Evolutionary conservation across 306 rosid genomes (phyloP).

Genomic region (Biancaea sappan): DNA sequence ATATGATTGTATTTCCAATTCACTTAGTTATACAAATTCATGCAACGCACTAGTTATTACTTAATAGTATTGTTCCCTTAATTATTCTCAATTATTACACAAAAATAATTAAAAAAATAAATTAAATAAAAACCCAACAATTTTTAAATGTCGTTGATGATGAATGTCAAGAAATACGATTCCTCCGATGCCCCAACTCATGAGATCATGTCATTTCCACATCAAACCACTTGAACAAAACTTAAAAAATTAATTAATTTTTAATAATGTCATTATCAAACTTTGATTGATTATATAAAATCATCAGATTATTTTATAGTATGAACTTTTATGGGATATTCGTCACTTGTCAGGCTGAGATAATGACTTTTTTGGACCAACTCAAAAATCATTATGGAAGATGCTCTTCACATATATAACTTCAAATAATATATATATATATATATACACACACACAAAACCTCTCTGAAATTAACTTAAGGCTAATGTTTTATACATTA

Average conservation of each 20-base stretch:
- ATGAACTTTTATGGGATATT: not conserved
- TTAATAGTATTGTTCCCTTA: too few species aligned
- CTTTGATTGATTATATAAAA: slow-evolving; percentile 21
- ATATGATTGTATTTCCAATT: too few species aligned
- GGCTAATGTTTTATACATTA: too few species aligned
- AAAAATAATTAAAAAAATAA: too few species aligned
- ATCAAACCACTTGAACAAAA: too few species aligned
- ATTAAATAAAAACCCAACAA: too few species aligned
- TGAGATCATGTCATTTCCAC: slow-evolving; percentile 16
- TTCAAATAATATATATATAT: not conserved
- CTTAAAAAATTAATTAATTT: not conserved
- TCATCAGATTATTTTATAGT: slow-evolving; percentile 8
- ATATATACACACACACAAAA: not conserved
- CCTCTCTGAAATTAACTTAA: not conserved
- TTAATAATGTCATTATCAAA: slow-evolving; percentile 17
- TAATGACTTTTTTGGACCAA: slow-evolving; percentile 26
- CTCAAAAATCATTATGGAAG: not conserved
- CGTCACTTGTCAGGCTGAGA: not conserved
- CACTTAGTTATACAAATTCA: too few species aligned
- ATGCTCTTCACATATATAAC: too few species aligned
- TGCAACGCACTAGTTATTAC: too few species aligned
- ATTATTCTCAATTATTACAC: too few species aligned
- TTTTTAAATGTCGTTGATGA: slow-evolving; percentile 14
- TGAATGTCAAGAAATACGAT: slow-evolving; percentile 16
- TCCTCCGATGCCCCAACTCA: slow-evolving; percentile 27